A percentile compares a stretch with the other conserved stretches of the same genome.
Evolutionary conservation across 805 yeast genomes (phyloP).

Genomic region (Myxozyma sirexii): DNA sequence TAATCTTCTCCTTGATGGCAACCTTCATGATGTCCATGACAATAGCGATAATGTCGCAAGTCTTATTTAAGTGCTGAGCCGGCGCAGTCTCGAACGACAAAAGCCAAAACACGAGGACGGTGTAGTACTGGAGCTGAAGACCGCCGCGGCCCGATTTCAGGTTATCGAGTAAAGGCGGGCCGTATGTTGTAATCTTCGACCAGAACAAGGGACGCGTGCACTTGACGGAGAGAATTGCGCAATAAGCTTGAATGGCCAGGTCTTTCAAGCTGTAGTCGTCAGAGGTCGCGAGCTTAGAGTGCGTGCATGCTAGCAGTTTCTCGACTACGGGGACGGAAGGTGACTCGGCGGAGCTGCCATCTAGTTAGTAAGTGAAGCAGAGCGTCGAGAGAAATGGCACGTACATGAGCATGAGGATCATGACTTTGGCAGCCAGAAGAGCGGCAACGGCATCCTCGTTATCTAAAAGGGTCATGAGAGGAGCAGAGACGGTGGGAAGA

Average conservation of each 20-base stretch:
- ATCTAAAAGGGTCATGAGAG: constrained; percentile 49
- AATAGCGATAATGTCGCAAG: constrained; percentile 55
- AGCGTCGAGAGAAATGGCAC: too few relatives aligned
- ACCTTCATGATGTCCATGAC: constrained; percentile 62
- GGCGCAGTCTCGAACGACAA: constrained; percentile 69
- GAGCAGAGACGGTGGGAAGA: constrained; percentile 13
- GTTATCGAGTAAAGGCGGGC: constrained; percentile 55
- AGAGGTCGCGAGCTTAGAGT: constrained; percentile 42
- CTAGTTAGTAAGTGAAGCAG: too few relatives aligned
- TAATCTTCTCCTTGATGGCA: constrained; percentile 89
- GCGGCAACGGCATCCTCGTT: constrained; percentile 60
- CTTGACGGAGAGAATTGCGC: constrained; percentile 60
- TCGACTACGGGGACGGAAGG: constrained; percentile 45
- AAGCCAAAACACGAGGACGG: constrained; percentile 80
- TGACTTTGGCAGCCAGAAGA: constrained; percentile 57
- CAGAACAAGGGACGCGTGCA: constrained; percentile 57
- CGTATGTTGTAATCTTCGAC: constrained; percentile 47
- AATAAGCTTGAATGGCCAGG: constrained; percentile 65
- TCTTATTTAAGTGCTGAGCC: constrained; percentile 51
- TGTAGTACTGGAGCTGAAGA: constrained; percentile 82
- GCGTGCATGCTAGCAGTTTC: constrained; percentile 43
- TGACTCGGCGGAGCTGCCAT: constrained; percentile 28
- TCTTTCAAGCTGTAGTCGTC: constrained; percentile 57
- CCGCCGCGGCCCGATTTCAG: constrained; percentile 51
- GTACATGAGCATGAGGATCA: constrained; percentile 53